Conservation (phyloP, 352 stramenopile species). For the Pythium pyrilobum region DNA sequence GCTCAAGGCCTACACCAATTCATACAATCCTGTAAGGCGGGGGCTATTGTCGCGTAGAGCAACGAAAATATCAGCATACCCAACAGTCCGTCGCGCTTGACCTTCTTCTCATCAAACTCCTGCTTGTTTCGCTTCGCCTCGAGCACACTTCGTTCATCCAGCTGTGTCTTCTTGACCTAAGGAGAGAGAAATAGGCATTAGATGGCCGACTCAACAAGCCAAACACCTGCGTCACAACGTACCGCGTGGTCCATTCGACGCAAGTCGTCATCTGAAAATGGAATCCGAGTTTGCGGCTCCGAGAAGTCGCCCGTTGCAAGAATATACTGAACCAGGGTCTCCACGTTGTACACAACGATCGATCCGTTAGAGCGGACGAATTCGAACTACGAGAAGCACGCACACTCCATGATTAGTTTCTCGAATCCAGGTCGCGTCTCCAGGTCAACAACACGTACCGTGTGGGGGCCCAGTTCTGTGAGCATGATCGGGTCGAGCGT, state of each 20-base stretch:
- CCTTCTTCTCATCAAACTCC: constrained; percentile 73
- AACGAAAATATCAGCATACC: constrained; percentile 24
- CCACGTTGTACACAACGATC: constrained; percentile 83
- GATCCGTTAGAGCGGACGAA: constrained; percentile 80
- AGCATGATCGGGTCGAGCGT: constrained; percentile 88
- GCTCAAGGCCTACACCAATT: constrained; percentile 62
- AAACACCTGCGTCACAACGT: too few species aligned
- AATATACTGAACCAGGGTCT: constrained; percentile 86
- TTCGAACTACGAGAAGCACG: constrained; percentile 50
- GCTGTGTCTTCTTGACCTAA: constrained; percentile 57
- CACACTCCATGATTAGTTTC: constrained; percentile 6
- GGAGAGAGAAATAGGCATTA: not conserved
- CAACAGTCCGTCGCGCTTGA: constrained; percentile 78
- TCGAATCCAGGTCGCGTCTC: constrained; percentile 12
- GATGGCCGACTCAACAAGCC: not conserved
- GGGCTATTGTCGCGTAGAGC: too few species aligned
- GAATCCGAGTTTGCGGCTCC: constrained; percentile 83
- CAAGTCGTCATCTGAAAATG: constrained; percentile 81
- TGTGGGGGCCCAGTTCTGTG: constrained; percentile 63
- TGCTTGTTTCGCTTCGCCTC: constrained; percentile 75
- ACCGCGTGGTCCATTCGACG: constrained; percentile 68
- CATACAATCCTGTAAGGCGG: too few species aligned
- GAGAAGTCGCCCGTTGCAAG: constrained; percentile 85
- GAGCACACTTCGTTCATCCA: constrained; percentile 62
- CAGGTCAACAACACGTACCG: constrained; percentile 28